These are phyloP conservation scores for Colletotrichum lupini DNA, from an alignment of 2,329 filamentous ascomycete species.

Conservation along the genomic window DNA sequence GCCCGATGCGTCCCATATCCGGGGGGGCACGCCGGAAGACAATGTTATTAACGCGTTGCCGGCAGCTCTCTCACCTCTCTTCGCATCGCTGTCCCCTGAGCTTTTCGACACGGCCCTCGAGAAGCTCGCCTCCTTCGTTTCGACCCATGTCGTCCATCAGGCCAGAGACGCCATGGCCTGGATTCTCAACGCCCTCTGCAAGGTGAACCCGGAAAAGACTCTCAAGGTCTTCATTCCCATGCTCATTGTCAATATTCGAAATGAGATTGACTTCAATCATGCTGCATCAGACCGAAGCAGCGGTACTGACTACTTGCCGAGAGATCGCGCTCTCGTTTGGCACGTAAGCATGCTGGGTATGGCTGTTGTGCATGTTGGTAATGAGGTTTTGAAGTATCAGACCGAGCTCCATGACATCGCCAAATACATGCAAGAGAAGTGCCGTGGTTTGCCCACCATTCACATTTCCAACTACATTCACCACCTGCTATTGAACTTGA, in stretches of 20 bases:
- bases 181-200: slow-evolving; percentile 96
- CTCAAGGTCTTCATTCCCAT: slow-evolving; percentile 91
- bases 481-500: slow-evolving; percentile 93
- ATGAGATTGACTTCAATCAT: slow-evolving; percentile 96
- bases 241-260: slow-evolving; percentile 90
- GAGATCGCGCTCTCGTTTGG: slow-evolving; percentile 95
- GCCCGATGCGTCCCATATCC: slow-evolving; percentile 87
- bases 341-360: slow-evolving; percentile 97
- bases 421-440: slow-evolving; percentile 95
- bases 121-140: slow-evolving; percentile 92
- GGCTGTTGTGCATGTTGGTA: slow-evolving; percentile 96
- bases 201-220: slow-evolving; percentile 93
- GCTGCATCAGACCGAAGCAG: slow-evolving; percentile 95
- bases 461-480: slow-evolving; percentile 98
- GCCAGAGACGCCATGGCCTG: slow-evolving; percentile 98
- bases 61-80: slow-evolving; percentile 88
- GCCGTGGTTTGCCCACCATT: slow-evolving; percentile 91
- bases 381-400: slow-evolving; percentile 89
- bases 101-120: slow-evolving; percentile 92
- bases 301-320: slow-evolving; percentile 90
- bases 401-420: slow-evolving; percentile 91
- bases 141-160: slow-evolving; percentile 95
- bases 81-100: slow-evolving; percentile 91
- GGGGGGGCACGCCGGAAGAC: slow-evolving; percentile 93
- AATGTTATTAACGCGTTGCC: slow-evolving; percentile 96